phyloP scores from a whole-genome alignment of 345 rosid genomes.

The Nephelium lappaceum region DNA sequence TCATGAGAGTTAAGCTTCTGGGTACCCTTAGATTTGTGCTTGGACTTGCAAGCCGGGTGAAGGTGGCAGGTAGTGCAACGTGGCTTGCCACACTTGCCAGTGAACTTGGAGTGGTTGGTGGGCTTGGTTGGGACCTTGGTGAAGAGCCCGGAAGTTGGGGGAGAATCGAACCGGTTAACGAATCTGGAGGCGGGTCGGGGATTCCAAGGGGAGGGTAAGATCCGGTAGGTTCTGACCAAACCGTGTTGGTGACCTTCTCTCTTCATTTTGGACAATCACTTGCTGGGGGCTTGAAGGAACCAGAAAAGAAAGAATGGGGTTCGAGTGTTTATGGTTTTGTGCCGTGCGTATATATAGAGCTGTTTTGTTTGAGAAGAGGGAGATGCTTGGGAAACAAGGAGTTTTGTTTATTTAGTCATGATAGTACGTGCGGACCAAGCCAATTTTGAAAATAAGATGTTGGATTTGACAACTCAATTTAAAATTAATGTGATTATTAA shows the following conservation, averaged over 20 bases:
- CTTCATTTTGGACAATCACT: constrained; percentile 44
- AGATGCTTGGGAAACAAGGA: constrained; percentile 36
- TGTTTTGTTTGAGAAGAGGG: background rate
- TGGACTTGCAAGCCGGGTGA: constrained; percentile 52
- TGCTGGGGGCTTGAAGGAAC: constrained; percentile 7
- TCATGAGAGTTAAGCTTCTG: constrained; percentile 54
- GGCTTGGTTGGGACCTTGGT: constrained; percentile 48
- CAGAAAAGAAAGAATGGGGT: background rate
- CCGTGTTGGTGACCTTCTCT: constrained; percentile 76
- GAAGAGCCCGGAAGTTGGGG: constrained; percentile 45
- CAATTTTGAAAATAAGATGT: background rate
- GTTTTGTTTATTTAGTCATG: background rate
- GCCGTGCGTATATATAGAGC: background rate
- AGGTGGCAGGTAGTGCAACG: constrained; percentile 48
- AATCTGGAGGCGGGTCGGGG: constrained; percentile 36
- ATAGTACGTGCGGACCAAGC: constrained; percentile 33
- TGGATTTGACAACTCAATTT: background rate
- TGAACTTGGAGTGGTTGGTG: constrained; percentile 71
- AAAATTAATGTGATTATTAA: no score
- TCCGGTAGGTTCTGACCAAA: constrained; percentile 51
- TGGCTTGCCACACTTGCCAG: constrained; percentile 51
- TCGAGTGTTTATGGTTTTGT: background rate
- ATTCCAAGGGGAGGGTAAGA: constrained; percentile 50
- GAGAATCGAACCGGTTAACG: constrained; percentile 42
- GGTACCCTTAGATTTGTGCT: constrained; percentile 60